Conservation (phyloP, 2,329 filamentous ascomycete species). For the Monosporascus sp. region DNA sequence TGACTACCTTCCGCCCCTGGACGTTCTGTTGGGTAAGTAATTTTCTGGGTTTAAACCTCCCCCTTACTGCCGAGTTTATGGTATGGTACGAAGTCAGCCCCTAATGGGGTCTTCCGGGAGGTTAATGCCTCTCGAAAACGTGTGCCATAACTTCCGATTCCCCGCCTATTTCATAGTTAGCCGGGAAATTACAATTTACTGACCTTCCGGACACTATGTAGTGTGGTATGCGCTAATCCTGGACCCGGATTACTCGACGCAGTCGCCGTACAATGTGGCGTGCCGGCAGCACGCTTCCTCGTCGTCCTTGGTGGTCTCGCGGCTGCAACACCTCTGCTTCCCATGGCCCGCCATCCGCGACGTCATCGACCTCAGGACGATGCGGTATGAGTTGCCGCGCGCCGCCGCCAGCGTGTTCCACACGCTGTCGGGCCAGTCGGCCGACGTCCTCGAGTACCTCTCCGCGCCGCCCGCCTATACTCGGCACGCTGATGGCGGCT, state of each 20-base stretch:
- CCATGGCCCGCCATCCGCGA: constrained; percentile 5
- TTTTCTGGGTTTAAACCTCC: too few species aligned
- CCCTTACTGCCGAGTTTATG: too few species aligned
- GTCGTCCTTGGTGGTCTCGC: background rate
- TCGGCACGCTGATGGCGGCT: background rate
- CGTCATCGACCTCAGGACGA: constrained; percentile 1
- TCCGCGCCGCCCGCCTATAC: constrained; percentile 3
- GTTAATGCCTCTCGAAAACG: too few species aligned
- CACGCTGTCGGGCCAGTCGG: constrained; percentile 2
- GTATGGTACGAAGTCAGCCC: too few species aligned
- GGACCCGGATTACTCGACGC: too few species aligned
- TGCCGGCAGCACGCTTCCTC: background rate
- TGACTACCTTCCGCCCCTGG: constrained; percentile 5
- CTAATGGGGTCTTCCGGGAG: too few species aligned
- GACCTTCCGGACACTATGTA: too few species aligned
- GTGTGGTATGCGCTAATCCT: background rate
- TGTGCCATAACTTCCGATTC: too few species aligned
- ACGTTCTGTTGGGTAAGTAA: constrained; percentile 1
- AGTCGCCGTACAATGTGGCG: too few species aligned
- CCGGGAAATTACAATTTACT: too few species aligned
- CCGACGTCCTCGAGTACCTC: constrained; percentile 4
- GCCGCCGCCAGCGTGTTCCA: constrained; percentile 3
- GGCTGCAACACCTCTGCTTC: constrained; percentile 5
- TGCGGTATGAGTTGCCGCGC: constrained; percentile 2
- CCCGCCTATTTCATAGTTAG: too few species aligned